Conservation (phyloP, 176 grass and related monocot species). For the Oryza punctata region DNA sequence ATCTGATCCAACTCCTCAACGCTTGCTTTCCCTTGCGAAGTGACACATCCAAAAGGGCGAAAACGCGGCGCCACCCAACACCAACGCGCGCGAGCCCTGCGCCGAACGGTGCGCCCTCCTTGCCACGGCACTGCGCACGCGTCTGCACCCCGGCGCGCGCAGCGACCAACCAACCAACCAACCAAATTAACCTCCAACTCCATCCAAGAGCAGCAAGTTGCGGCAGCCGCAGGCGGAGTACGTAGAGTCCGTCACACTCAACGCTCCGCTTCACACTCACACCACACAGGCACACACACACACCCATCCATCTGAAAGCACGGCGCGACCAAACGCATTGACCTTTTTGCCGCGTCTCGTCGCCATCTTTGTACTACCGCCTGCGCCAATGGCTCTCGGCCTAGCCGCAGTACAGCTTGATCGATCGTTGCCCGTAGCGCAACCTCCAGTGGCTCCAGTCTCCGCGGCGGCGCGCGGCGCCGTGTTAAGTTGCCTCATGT, state of each 20-base stretch:
- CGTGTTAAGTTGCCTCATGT: not conserved
- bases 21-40: not conserved
- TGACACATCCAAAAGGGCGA: not conserved
- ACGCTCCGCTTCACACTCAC: not conserved
- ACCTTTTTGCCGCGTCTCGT: slow-evolving; percentile 30
- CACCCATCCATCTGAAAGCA: slow-evolving; percentile 32
- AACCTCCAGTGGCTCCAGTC: not conserved
- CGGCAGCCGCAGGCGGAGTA: not conserved
- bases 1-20: not conserved
- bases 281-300: not conserved
- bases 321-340: slow-evolving; percentile 29
- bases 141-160: too few species aligned
- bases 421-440: not conserved
- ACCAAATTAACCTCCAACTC: not conserved
- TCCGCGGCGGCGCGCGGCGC: too few species aligned
- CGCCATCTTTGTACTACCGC: not conserved
- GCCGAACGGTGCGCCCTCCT: too few species aligned
- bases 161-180: not conserved
- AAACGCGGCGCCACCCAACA: not conserved
- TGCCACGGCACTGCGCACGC: too few species aligned
- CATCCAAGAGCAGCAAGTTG: not conserved
- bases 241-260: not conserved
- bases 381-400: not conserved
- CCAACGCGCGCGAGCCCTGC: not conserved
- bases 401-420: not conserved